Base-by-base conservation (phyloP, 345 rosid species). In the Punica granatum region DNA sequence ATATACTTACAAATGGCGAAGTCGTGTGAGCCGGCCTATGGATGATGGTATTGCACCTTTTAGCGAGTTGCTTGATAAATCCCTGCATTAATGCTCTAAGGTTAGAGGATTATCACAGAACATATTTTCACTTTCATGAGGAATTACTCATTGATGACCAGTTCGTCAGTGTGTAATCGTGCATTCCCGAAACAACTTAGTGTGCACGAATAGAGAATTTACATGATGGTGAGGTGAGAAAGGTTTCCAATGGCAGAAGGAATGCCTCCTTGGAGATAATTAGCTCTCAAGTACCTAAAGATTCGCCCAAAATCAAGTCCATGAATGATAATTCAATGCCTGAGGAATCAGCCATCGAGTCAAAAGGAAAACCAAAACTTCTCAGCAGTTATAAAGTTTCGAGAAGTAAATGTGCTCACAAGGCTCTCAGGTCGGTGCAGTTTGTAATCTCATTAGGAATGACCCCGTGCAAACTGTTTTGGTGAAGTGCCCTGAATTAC, bases 21-120 rank as follows among this genome's bases (percentile, higher is more conserved):
- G 67, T 12, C 78, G 90, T 10, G 82, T 70, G 23, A 92, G 80
- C 19, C 86, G 84, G 71, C 97, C 94, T 67, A 93, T 70, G 23
- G 97, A 82, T 56, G 91, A 83, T 73, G 98, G 97, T 73, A 90
- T 93, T 43, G 91, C 81, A 75, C 97, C 98, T 78, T 83, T 93
- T 0, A 93, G 75, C 35, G 78, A 76, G 82, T 93, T 93, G 87
- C 98, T 93, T 41, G 98, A 93, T 71, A 93, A 75, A 80, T 93
- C 98, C 82, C 98, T 93, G 59, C 76, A 83, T 61, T 63, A 25
- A 10, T 3, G 19, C 43, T 34, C 15, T 37, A 12, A 48, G 2
- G 10, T 39, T 63, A 37, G 48, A 63, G 19, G 41, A 11, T 28
- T 3, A 11, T 56, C 34, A 56, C 61, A 13, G 13, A 26, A 56